A percentile compares a stretch with the other conserved stretches of the same genome.
Conservation (phyloP, 2,329 filamentous ascomycete genomes). For the Fonsecaea multimorphosa region DNA sequence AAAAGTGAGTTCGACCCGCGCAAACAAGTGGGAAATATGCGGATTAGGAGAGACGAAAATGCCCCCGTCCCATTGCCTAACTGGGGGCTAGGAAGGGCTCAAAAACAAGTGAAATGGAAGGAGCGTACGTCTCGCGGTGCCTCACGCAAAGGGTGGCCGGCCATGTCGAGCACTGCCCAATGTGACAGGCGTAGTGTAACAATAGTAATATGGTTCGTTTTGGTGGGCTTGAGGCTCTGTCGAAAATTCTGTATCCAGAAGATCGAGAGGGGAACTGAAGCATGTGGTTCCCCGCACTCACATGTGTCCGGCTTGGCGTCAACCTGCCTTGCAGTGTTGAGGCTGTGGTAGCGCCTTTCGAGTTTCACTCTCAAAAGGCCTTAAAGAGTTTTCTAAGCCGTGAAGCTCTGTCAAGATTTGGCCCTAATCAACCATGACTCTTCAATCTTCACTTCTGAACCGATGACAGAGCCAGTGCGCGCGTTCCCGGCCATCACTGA, state of each 20-base stretch:
- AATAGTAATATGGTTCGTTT: neutral
- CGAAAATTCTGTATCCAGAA: neutral
- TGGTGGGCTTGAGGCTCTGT: neutral
- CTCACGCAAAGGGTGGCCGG: constrained; percentile 24
- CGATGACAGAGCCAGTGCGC: constrained; percentile 36
- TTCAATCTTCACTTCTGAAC: neutral
- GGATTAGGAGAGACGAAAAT: neutral
- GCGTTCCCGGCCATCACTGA: constrained; percentile 66
- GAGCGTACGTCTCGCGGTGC: constrained; percentile 36
- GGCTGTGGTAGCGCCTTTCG: neutral
- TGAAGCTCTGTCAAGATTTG: neutral
- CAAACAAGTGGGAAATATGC: neutral
- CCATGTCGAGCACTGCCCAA: constrained; percentile 11
- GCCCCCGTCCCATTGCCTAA: neutral
- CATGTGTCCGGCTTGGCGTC: neutral
- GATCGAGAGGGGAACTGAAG: neutral
- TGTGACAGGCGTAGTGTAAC: neutral
- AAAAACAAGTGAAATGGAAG: neutral
- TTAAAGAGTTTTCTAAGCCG: neutral
- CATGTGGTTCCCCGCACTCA: neutral
- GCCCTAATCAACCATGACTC: neutral
- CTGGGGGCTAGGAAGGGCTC: neutral
- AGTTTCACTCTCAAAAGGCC: neutral
- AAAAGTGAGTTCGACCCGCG: neutral
- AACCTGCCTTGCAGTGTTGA: neutral